Conservation (phyloP, 768 basidiomycete species). For the Amanita rubescens region DNA sequence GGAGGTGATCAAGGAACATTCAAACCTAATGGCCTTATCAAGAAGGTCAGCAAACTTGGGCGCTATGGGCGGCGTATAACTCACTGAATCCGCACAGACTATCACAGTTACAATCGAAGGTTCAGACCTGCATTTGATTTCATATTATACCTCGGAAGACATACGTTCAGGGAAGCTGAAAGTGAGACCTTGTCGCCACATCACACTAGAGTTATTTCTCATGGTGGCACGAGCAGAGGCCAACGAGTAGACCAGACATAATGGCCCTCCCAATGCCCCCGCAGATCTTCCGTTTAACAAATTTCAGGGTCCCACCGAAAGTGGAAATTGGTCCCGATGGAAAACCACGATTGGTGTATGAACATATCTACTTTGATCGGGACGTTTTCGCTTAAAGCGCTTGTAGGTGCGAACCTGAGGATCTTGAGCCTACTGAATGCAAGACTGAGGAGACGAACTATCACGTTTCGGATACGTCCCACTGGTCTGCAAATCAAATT, state of each 20-base stretch:
- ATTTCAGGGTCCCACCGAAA: constrained; percentile 79
- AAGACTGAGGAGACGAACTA: constrained; percentile 43
- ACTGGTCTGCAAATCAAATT: constrained; percentile 26
- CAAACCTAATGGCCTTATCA: constrained; percentile 69
- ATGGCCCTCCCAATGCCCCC: constrained; percentile 66
- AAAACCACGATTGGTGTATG: constrained; percentile 57
- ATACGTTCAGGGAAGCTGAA: constrained; percentile 61
- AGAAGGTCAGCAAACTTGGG: constrained; percentile 47
- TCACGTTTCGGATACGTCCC: constrained; percentile 31
- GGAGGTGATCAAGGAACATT: constrained; percentile 49
- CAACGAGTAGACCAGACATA: constrained; percentile 64
- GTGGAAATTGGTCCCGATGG: constrained; percentile 70
- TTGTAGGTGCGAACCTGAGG: constrained; percentile 36
- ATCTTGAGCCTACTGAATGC: constrained; percentile 36
- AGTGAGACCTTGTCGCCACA: constrained; percentile 20
- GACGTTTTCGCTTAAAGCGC: constrained; percentile 10
- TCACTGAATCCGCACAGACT: constrained; percentile 40
- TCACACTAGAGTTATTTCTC: constrained; percentile 1
- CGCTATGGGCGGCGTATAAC: constrained; percentile 1
- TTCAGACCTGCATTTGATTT: constrained; percentile 75
- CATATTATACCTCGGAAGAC: constrained; percentile 79
- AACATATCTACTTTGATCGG: neutral
- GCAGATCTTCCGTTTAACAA: constrained; percentile 70
- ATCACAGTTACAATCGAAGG: constrained; percentile 77
- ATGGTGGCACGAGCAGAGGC: constrained; percentile 33